Conservation (phyloP, 2,329 filamentous ascomycete genomes). For the Fusarium verticillioides region DNA sequence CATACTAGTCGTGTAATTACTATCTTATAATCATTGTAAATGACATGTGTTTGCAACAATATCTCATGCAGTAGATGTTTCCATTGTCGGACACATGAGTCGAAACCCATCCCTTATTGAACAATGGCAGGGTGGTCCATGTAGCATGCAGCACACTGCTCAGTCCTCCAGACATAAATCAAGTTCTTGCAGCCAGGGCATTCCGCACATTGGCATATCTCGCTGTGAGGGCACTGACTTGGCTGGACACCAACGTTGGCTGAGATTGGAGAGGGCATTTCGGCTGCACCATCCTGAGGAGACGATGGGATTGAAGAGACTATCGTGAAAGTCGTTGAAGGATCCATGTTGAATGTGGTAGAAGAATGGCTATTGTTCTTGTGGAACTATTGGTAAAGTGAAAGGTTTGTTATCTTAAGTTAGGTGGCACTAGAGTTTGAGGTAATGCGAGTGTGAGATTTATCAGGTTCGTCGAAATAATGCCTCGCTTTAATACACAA, state of each 20-base stretch:
- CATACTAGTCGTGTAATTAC: too few relatives aligned
- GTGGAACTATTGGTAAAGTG: not conserved
- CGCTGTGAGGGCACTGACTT: not conserved
- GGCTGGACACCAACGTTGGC: not conserved
- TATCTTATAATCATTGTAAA: not conserved
- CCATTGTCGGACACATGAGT: rapidly evolving
- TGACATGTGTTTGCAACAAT: rapidly evolving
- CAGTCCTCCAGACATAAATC: not conserved
- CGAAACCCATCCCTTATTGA: not conserved
- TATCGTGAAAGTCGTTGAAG: not conserved
- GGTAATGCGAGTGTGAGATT: not conserved
- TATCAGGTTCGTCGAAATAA: not conserved
- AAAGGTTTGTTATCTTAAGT: not conserved
- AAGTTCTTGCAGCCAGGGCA: not conserved
- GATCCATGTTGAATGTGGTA: too few relatives aligned
- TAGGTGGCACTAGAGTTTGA: not conserved
- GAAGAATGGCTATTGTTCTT: not conserved
- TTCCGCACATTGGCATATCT: not conserved
- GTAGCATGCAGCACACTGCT: not conserved
- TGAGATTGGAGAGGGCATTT: not conserved
- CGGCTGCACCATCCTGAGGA: too few relatives aligned
- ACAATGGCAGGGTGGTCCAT: not conserved
- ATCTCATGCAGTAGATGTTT: too few relatives aligned
- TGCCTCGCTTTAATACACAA: not conserved
- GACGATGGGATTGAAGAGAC: too few relatives aligned